Percentiles rank a stretch among this genome's conserved stretches.
Conservation (phyloP, 805 yeast species). For the Yamadazyma takamatsuzukensis region DNA sequence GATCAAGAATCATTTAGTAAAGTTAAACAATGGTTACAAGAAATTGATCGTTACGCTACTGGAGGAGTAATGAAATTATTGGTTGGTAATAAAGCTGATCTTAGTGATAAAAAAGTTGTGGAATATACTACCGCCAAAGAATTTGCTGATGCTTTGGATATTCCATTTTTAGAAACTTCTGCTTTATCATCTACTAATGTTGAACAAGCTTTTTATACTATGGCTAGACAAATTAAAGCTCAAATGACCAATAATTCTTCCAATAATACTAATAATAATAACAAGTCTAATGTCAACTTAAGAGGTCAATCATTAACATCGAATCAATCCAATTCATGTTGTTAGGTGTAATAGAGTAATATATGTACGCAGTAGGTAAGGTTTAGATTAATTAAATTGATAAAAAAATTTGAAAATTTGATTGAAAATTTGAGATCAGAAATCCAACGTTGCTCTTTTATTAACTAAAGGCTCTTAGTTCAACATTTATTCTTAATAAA, state of each 20-base stretch:
- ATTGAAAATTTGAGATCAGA: no score
- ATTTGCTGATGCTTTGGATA: constrained; percentile 91
- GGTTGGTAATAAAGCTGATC: constrained; percentile 95
- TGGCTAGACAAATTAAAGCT: constrained; percentile 98
- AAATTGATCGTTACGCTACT: constrained; percentile 96
- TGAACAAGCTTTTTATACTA: constrained; percentile 96
- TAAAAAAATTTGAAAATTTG: no score
- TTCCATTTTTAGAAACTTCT: constrained; percentile 94
- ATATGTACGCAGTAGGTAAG: no score
- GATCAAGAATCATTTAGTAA: constrained; percentile 95
- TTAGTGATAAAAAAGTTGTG: constrained; percentile 89
- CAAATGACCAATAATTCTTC: constrained; percentile 67
- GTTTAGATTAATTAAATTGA: no score
- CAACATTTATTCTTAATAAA: no score
- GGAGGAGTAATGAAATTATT: constrained; percentile 94
- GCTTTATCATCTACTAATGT: constrained; percentile 95
- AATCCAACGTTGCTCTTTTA: no score
- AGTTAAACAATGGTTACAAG: constrained; percentile 98
- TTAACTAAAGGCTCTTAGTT: no score
- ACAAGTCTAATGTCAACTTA: constrained; percentile 64
- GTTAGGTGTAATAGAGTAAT: constrained; percentile 25
- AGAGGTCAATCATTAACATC: constrained; percentile 58
- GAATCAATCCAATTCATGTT: constrained; percentile 37
- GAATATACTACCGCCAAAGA: constrained; percentile 96
- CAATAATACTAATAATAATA: constrained; percentile 40